phyloP scores from a whole-genome alignment of 371 early-diverging fungal species.

The Nematocida sp. region DNA sequence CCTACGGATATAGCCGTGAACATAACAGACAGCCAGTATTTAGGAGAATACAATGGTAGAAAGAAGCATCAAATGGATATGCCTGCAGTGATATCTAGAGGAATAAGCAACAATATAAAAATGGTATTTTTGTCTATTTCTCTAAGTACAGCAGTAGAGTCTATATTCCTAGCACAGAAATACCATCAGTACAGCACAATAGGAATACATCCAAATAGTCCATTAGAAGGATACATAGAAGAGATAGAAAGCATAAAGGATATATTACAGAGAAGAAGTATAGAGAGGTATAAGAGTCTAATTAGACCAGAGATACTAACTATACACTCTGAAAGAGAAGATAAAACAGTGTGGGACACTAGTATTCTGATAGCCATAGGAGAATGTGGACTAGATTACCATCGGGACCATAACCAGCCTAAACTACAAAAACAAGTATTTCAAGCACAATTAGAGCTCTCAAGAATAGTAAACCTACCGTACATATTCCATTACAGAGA shows the following conservation, averaged over 20 bases:
- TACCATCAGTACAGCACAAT: constrained; percentile 11
- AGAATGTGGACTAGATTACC: constrained; percentile 68
- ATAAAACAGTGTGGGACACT: not conserved
- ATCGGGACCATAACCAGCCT: constrained; percentile 64
- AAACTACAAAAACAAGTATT: constrained; percentile 65
- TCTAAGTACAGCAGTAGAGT: constrained; percentile 8
- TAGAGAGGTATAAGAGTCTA: not conserved
- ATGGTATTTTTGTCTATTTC: constrained; percentile 40
- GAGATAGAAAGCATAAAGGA: constrained; percentile 5
- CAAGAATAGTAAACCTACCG: constrained; percentile 2
- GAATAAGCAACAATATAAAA: not conserved
- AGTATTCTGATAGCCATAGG: constrained; percentile 67
- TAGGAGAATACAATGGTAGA: constrained; percentile 19
- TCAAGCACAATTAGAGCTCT: constrained; percentile 62
- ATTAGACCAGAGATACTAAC: not conserved
- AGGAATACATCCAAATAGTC: constrained; percentile 31
- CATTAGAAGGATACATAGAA: not conserved
- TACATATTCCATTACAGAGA: constrained; percentile 66
- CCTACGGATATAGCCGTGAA: constrained; percentile 45
- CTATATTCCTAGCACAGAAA: not conserved
- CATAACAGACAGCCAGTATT: constrained; percentile 45
- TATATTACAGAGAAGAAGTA: not conserved
- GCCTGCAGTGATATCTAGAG: constrained; percentile 10
- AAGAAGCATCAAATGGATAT: constrained; percentile 22
- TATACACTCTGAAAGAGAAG: too few relatives aligned